Evolutionary conservation across 305 asterid genomes (phyloP), one percentile per base, ranked within the genome.

Genomic region (Solanum chacoense): DNA sequence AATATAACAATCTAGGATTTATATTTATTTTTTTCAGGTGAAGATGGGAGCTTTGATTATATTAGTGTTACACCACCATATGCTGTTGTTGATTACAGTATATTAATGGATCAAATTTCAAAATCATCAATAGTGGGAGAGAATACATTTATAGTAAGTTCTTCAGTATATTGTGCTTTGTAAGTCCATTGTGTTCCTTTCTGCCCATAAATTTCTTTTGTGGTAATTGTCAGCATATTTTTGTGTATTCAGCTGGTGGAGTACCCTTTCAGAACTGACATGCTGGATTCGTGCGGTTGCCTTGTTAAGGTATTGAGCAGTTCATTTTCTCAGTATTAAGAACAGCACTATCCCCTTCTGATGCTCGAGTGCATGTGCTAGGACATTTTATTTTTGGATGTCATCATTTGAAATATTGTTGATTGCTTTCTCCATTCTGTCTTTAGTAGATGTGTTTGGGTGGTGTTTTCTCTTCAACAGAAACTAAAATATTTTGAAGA

Each of bases 41-140:
- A 94, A 89, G 93, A 91, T 84, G 94, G 91, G 63, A 92, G 88
- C n/a, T 97, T 97, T 90, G 98, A 96, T 91, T 97, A 96, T 87
- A 88, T 97, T 90, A 96, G 99, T 76, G 94, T 96, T 85, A 97
- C 99, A 35, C 99, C 99, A 85, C 99, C 99, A 80, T 97, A 97
- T 90, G 92, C 91, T 95, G 95, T 93, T 12, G 99, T 96, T 9
- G 98, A 96, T 89, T 97, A 97, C 50, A 92, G 94, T 35, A 93
- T 91, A 45, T 92, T 97, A 88, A 97, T 97, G 99, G 87, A 94
- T 89, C 98, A 96, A 91, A 85, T 97, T 85, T 90, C 98, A 75
- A 92, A 91, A 85, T 95, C 99, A 72, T 85, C 98, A 4, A 92
- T 93, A 16, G 91, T 97, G 86, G 99, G 99, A 90, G 97, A 93